phyloP scores from a whole-genome alignment of 1,139 yeast species.

The Suhomyces chickasaworum region DNA sequence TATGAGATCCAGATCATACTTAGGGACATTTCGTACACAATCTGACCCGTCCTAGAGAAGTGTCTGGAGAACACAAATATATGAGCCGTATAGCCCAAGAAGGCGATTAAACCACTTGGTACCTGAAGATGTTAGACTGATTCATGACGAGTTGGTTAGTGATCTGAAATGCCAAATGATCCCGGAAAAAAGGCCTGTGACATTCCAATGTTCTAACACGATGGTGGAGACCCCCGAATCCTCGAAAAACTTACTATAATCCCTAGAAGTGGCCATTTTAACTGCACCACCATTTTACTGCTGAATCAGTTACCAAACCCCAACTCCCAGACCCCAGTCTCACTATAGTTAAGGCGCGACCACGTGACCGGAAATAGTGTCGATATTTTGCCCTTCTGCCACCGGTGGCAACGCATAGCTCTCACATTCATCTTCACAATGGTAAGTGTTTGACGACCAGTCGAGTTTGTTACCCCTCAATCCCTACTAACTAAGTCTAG shows the following conservation, averaged over 20 bases:
- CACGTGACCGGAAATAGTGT: constrained; percentile 3
- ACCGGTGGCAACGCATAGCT: constrained; percentile 16
- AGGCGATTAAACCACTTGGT: constrained; percentile 63
- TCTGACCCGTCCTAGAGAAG: constrained; percentile 41
- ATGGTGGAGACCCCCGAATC: too few species aligned
- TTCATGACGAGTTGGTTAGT: too few species aligned
- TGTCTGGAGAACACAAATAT: constrained; percentile 54
- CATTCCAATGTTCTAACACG: too few species aligned
- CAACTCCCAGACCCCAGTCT: neutral
- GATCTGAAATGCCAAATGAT: too few species aligned
- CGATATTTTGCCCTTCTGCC: constrained; percentile 5
- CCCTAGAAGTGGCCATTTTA: constrained; percentile 63
- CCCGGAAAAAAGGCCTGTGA: too few species aligned
- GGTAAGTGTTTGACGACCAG: constrained; percentile 14
- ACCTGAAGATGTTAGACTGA: constrained; percentile 50
- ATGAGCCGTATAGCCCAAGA: constrained; percentile 68
- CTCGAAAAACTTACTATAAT: constrained; percentile 48
- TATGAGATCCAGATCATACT: constrained; percentile 74
- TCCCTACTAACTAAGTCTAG: constrained; percentile 29
- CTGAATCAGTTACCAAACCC: too few species aligned
- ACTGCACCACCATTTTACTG: constrained; percentile 39
- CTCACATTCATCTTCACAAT: constrained; percentile 8
- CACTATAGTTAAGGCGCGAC: neutral
- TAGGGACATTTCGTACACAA: constrained; percentile 51
- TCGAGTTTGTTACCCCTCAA: neutral